These are phyloP conservation scores for Asterochloris sp. DNA, from an alignment of 139 green algal species.

Conservation along the genomic window DNA sequence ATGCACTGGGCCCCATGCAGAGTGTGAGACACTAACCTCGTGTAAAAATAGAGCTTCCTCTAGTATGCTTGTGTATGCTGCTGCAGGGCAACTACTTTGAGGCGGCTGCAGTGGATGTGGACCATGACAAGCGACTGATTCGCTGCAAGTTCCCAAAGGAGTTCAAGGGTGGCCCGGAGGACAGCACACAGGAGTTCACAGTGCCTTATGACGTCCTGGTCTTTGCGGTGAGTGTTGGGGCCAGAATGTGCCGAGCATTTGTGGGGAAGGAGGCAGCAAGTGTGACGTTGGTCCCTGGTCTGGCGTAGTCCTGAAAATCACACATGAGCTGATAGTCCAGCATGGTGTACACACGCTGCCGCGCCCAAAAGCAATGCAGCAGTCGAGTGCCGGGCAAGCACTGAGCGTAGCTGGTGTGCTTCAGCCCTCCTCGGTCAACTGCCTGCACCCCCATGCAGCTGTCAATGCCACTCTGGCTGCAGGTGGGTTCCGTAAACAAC, in stretches of 20 bases:
- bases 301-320: not conserved
- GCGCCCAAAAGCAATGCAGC: too few species aligned
- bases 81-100: constrained; percentile 68
- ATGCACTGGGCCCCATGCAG: too few species aligned
- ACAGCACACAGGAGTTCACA: constrained; percentile 34
- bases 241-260: not conserved
- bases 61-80: not conserved
- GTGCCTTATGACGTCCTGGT: constrained; percentile 65
- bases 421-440: too few species aligned
- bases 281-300: not conserved
- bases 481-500: constrained; percentile 45
- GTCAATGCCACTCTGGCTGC: not conserved
- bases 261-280: not conserved
- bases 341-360: too few species aligned
- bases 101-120: constrained; percentile 68
- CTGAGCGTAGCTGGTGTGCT: too few species aligned
- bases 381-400: too few species aligned
- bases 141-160: constrained; percentile 28
- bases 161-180: not conserved
- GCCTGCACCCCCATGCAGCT: too few species aligned
- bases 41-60: not conserved
- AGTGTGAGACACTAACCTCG: not conserved
- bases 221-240: constrained; percentile 42
- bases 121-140: constrained; percentile 61
- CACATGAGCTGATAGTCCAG: not conserved